phyloP scores from a whole-genome alignment of 805 yeast genomes.

The Lipomyces starkeyi region DNA sequence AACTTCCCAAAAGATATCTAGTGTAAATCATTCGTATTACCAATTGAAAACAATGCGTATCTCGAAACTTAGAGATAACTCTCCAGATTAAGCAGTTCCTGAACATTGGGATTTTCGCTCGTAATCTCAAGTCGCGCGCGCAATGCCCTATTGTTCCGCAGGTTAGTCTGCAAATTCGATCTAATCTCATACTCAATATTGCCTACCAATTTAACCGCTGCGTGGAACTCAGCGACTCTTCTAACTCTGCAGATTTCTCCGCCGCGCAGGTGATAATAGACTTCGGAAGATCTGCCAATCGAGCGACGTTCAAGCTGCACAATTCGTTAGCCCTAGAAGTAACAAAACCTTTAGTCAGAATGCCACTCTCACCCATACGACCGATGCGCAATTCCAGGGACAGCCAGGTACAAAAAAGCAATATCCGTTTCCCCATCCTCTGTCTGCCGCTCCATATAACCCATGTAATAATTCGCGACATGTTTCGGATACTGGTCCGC shows the following conservation, averaged over 20 bases:
- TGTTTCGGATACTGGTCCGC: conserved; percentile 49
- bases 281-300: conserved; percentile 62
- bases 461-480: conserved; percentile 75
- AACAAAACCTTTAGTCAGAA: neutral
- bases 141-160: conserved; percentile 7
- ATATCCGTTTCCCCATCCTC: conserved; percentile 50
- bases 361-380: conserved; percentile 63
- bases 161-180: neutral
- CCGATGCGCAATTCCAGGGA: conserved; percentile 58
- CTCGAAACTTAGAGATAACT: conserved; percentile 4
- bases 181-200: neutral
- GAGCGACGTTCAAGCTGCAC: conserved; percentile 70
- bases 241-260: conserved; percentile 20
- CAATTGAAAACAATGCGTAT: neutral
- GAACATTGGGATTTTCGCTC: neutral
- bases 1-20: neutral
- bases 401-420: conserved; percentile 59
- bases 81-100: conserved; percentile 1
- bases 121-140: conserved; percentile 15
- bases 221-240: neutral
- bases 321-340: neutral
- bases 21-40: no score
- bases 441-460: conserved; percentile 49
- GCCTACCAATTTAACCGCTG: neutral
- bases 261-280: conserved; percentile 33